Conservation (phyloP, 352 stramenopile genomes). For the Globisporangium lucens region DNA sequence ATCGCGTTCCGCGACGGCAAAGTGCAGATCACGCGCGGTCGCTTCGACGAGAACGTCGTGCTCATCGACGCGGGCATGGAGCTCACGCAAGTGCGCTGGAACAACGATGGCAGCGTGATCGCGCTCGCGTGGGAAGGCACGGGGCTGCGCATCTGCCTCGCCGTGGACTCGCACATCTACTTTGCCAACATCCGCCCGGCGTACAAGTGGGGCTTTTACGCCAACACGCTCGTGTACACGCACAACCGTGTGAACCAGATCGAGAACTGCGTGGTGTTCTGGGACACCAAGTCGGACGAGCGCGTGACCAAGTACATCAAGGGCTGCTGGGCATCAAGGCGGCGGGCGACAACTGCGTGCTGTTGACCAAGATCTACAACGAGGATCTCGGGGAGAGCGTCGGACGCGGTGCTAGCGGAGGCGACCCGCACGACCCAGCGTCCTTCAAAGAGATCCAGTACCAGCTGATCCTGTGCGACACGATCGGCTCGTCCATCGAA, state of each 20-base stretch:
- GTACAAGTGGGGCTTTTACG: constrained; percentile 91
- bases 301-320: constrained; percentile 87
- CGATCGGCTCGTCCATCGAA: constrained; percentile 80
- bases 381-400: constrained; percentile 48
- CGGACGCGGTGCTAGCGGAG: neutral
- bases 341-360: constrained; percentile 81
- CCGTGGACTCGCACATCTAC: constrained; percentile 94
- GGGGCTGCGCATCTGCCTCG: constrained; percentile 89
- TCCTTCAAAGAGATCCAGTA: constrained; percentile 73
- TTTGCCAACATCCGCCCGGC: constrained; percentile 93
- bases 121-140: constrained; percentile 91
- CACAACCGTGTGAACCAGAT: constrained; percentile 88
- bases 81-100: constrained; percentile 85
- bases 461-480: constrained; percentile 85
- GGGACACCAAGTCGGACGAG: constrained; percentile 88
- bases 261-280: constrained; percentile 90
- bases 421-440: constrained; percentile 15
- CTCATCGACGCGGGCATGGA: constrained; percentile 91
- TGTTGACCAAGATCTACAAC: constrained; percentile 84
- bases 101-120: constrained; percentile 90
- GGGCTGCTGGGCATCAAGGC: constrained; percentile 71
- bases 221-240: constrained; percentile 89
- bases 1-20: constrained; percentile 91
- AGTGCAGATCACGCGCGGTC: constrained; percentile 89
- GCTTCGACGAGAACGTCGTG: constrained; percentile 82